These are phyloP conservation scores for Pseudocercospora cruenta DNA, from an alignment of 2,329 filamentous ascomycete genomes.

Conservation along the genomic window DNA sequence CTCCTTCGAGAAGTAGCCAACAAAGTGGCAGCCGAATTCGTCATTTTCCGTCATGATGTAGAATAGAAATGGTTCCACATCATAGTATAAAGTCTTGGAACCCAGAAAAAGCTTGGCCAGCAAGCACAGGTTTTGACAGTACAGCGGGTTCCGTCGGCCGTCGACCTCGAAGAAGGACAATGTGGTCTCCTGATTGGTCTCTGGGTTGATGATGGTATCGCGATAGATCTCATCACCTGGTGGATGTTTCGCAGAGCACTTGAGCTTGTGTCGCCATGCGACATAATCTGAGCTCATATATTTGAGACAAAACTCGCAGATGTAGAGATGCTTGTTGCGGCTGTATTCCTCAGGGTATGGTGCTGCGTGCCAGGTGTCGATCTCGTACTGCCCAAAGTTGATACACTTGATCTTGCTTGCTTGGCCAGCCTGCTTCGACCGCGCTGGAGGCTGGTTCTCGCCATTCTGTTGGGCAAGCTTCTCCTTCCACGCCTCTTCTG, in stretches of 20 bases:
- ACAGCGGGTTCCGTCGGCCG: conserved; percentile 94
- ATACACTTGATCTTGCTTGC: conserved; percentile 98
- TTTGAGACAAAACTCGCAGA: conserved; percentile 98
- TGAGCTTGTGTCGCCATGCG: conserved; percentile 92
- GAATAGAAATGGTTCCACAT: conserved; percentile 95
- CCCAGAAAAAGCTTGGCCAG: conserved; percentile 97
- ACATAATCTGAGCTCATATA: conserved; percentile 99
- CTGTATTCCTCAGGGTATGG: conserved; percentile 99
- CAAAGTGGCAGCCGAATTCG: conserved; percentile 89
- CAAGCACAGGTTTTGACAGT: conserved; percentile 95
- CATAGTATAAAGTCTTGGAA: conserved; percentile 97
- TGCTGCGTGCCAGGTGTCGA: conserved; percentile 98
- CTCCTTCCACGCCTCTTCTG: conserved; percentile 87
- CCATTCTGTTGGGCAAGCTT: conserved; percentile 65
- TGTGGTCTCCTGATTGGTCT: conserved; percentile 39
- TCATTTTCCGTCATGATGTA: conserved; percentile 97
- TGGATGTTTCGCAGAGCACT: conserved; percentile 94
- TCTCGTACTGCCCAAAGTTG: conserved; percentile 96
- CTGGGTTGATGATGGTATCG: conserved; percentile 68
- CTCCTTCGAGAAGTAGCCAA: conserved; percentile 99
- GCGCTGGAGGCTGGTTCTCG: conserved; percentile 56
- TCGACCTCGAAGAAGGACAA: conserved; percentile 94
- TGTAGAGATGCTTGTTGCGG: conserved; percentile 93
- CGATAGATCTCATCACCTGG: conserved; percentile 98
- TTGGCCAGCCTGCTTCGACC: conserved; percentile 72